phyloP scores from a whole-genome alignment of 441 rosid species.

The Rhodomyrtus psidioides region DNA sequence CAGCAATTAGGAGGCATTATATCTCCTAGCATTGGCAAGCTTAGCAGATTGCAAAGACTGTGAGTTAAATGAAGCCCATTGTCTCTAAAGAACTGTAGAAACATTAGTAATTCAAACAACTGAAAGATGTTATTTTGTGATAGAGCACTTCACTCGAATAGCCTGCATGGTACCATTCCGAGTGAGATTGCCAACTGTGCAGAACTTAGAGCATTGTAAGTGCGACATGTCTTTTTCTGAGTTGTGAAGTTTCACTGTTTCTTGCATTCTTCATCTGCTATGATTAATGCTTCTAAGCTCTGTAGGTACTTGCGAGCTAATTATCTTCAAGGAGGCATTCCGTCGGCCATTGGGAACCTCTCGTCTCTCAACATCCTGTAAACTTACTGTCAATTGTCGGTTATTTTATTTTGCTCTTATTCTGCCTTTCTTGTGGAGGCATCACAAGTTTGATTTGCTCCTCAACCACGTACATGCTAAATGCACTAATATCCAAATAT shows the following conservation, averaged over 20 bases:
- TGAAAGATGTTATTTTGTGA: not conserved
- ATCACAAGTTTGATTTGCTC: not conserved
- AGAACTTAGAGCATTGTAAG: constrained; percentile 88
- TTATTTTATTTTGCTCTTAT: not conserved
- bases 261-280: not conserved
- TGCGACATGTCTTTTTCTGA: not conserved
- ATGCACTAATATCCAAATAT: not conserved
- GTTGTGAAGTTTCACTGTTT: not conserved
- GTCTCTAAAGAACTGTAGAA: not conserved
- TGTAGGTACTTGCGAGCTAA: constrained; percentile 79
- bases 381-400: constrained; percentile 4
- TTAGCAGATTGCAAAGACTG: constrained; percentile 69
- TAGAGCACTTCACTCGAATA: constrained; percentile 92
- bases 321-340: constrained; percentile 90
- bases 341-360: constrained; percentile 72
- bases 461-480: not conserved
- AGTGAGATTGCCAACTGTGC: constrained; percentile 66
- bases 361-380: constrained; percentile 72
- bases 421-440: not conserved
- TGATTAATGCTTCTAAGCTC: not conserved
- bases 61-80: constrained; percentile 28
- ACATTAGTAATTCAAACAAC: not conserved
- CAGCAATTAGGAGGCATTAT: constrained; percentile 80
- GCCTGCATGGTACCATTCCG: constrained; percentile 79
- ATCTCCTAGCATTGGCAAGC: constrained; percentile 90